phyloP scores from a whole-genome alignment of 208 protist species.

The Trypanosoma avium region DNA sequence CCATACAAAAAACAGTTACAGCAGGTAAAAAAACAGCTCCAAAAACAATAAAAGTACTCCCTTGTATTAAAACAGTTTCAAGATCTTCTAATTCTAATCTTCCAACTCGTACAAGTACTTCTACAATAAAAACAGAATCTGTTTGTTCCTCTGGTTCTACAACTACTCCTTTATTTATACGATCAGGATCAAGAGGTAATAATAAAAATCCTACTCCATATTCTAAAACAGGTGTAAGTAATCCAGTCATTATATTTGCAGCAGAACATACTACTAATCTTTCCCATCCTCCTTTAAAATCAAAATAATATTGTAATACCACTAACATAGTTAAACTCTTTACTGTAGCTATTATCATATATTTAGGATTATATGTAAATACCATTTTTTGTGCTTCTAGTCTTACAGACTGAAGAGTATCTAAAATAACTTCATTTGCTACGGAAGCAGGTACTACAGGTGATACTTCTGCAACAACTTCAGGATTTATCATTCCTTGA shows the following conservation, averaged over 20 bases:
- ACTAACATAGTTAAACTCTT: conserved; percentile 60
- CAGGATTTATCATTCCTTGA: conserved; percentile 20
- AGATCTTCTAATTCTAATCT: conserved; percentile 51
- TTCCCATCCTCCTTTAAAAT: conserved; percentile 49
- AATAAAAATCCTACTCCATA: conserved; percentile 43
- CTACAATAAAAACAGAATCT: conserved; percentile 55
- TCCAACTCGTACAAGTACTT: conserved; percentile 50
- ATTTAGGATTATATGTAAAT: conserved; percentile 49
- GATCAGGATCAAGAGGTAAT: conserved; percentile 35
- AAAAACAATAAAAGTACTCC: conserved; percentile 56
- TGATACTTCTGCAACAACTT: neutral
- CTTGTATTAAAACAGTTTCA: conserved; percentile 57
- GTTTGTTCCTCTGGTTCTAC: conserved; percentile 44
- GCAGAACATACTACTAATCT: conserved; percentile 54
- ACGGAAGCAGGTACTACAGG: conserved; percentile 45
- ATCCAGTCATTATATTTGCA: conserved; percentile 52
- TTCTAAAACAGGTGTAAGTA: conserved; percentile 57
- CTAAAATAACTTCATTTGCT: conserved; percentile 34
- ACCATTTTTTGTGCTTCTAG: conserved; percentile 45
- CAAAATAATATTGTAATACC: conserved; percentile 61
- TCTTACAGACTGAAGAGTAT: conserved; percentile 41
- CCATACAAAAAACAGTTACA: conserved; percentile 38
- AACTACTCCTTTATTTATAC: conserved; percentile 8
- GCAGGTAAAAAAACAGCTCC: conserved; percentile 48
- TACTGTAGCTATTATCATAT: conserved; percentile 48